phyloP scores from a whole-genome alignment of 2,329 filamentous ascomycete species.

The Geosmithia morbida region DNA sequence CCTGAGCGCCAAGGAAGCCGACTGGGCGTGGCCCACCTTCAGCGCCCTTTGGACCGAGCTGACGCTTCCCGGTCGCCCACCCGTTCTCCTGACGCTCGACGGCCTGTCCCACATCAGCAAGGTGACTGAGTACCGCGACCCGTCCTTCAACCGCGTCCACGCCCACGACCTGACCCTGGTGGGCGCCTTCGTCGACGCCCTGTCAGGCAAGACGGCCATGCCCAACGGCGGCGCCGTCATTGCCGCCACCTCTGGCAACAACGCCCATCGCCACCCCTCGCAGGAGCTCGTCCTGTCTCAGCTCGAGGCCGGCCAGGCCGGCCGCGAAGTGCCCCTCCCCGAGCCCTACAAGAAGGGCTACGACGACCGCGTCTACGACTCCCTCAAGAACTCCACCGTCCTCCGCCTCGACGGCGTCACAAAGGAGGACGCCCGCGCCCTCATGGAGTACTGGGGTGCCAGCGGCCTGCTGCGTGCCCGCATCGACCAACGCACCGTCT shows the following conservation, averaged over 20 bases:
- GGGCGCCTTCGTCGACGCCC: slow-evolving; percentile 57
- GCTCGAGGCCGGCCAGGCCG: slow-evolving; percentile 28
- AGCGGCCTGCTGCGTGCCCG: slow-evolving; percentile 63
- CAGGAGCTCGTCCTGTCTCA: slow-evolving; percentile 54
- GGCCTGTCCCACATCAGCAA: slow-evolving; percentile 72
- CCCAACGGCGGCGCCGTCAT: slow-evolving; percentile 68
- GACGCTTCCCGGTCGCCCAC: slow-evolving; percentile 30
- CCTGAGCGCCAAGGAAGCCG: slow-evolving; percentile 57
- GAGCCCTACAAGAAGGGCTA: slow-evolving; percentile 42
- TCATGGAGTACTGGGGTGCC: slow-evolving; percentile 89
- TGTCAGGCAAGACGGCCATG: slow-evolving; percentile 43
- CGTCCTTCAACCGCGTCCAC: slow-evolving; percentile 63
- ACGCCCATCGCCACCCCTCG: slow-evolving; percentile 47
- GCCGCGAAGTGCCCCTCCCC: slow-evolving; percentile 20
- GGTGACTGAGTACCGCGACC: slow-evolving; percentile 58
- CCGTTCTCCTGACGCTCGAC: slow-evolving; percentile 64
- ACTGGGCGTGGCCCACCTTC: slow-evolving; percentile 70
- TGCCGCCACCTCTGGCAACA: slow-evolving; percentile 59
- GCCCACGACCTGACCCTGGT: slow-evolving; percentile 71
- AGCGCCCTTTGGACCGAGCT: slow-evolving; percentile 72
- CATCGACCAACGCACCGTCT: slow-evolving; percentile 57
- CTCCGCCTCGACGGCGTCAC: slow-evolving; percentile 52
- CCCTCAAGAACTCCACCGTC: slow-evolving; percentile 33
- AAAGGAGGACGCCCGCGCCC: slow-evolving; percentile 57
- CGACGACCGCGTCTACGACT: slow-evolving; percentile 40